A percentile compares a stretch with the other conserved stretches of the same genome.
Conservation (phyloP, 495 filamentous ascomycete species). For the Penicillium desertorum region DNA sequence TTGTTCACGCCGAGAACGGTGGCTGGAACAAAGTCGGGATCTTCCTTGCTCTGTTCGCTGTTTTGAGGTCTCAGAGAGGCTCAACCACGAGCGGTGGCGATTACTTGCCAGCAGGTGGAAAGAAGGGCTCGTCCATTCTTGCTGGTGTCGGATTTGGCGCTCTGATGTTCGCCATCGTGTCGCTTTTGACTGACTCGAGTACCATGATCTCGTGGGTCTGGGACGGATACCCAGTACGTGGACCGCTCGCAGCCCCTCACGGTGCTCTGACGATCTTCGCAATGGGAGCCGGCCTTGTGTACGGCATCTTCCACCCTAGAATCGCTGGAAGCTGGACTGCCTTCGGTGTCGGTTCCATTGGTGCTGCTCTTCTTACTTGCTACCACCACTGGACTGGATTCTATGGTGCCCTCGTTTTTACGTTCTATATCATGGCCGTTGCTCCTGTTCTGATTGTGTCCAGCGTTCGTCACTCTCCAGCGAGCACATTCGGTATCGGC, state of each 20-base stretch:
- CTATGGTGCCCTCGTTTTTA: slow-evolving; percentile 74
- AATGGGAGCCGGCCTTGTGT: slow-evolving; percentile 82
- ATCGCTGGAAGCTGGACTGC: slow-evolving; percentile 77
- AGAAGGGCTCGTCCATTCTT: slow-evolving; percentile 67
- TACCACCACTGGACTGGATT: slow-evolving; percentile 87
- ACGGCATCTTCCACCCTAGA: slow-evolving; percentile 70
- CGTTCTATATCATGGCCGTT: slow-evolving; percentile 81
- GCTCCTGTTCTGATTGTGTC: slow-evolving; percentile 72
- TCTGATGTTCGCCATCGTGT: slow-evolving; percentile 88
- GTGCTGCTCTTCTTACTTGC: slow-evolving; percentile 76
- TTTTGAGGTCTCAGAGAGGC: slow-evolving; percentile 65
- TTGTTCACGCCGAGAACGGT: slow-evolving; percentile 83
- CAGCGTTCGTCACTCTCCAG: slow-evolving; percentile 72
- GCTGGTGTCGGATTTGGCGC: slow-evolving; percentile 78
- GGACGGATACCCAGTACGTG: slow-evolving; percentile 92
- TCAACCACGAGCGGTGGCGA: slow-evolving; percentile 53
- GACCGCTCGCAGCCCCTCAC: slow-evolving; percentile 85
- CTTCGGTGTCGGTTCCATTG: slow-evolving; percentile 73
- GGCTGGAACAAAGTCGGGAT: slow-evolving; percentile 89
- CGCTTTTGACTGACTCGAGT: slow-evolving; percentile 91
- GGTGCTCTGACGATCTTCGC: slow-evolving; percentile 78
- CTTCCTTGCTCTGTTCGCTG: slow-evolving; percentile 70
- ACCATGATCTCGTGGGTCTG: slow-evolving; percentile 99
- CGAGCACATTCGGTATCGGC: slow-evolving; percentile 76
- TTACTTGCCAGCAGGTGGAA: slow-evolving; percentile 45